Evolutionary conservation across 2,329 filamentous ascomycete genomes (phyloP).

Genomic region (Penicillium sp.): DNA sequence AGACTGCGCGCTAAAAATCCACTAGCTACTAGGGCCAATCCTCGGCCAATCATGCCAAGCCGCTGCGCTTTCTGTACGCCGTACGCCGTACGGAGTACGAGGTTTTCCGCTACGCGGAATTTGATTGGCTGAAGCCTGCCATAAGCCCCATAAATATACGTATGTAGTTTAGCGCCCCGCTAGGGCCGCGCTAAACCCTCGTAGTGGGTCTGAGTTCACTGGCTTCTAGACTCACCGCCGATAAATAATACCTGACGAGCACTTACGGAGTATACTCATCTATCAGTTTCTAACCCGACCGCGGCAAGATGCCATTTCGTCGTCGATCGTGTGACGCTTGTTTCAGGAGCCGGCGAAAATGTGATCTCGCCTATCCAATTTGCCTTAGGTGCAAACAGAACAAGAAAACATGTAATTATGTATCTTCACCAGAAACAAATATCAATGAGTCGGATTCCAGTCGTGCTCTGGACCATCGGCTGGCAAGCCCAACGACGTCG

Average conservation of each 20-base stretch:
- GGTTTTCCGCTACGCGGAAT: no score
- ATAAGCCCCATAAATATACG: no score
- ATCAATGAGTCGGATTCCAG: background rate
- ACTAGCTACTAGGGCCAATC: no score
- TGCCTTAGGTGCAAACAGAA: constrained; percentile 8
- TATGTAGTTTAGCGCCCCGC: no score
- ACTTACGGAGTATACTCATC: background rate
- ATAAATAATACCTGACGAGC: background rate
- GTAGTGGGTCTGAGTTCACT: no score
- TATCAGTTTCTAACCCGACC: background rate
- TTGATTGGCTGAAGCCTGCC: no score
- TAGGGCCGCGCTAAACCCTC: no score
- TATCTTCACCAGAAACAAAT: background rate
- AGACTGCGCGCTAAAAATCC: no score
- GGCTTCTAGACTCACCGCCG: no score
- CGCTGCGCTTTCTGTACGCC: no score
- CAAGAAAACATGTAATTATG: constrained; percentile 4
- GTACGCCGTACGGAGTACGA: no score
- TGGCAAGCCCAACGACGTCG: background rate
- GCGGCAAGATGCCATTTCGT: background rate
- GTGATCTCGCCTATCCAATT: constrained; percentile 1
- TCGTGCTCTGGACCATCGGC: background rate
- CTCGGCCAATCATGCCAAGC: no score
- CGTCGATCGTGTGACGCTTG: background rate
- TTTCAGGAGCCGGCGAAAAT: constrained; percentile 5